These are phyloP conservation scores for Populus euphratica DNA, from an alignment of 345 rosid genomes.

Conservation along the genomic window DNA sequence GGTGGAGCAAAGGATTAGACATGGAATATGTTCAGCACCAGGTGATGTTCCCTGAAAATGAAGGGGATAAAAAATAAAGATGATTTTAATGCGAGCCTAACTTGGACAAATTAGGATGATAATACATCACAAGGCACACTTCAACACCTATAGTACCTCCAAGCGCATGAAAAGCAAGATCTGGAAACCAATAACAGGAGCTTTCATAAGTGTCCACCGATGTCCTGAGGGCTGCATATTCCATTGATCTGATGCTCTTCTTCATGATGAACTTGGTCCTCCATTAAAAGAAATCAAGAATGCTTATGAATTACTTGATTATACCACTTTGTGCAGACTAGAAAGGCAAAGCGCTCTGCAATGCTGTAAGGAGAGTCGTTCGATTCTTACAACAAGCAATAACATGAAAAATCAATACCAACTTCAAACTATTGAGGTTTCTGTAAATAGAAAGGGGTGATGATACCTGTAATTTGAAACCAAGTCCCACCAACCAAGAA, in stretches of 20 bases:
- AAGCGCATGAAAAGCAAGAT: slow-evolving; percentile 80
- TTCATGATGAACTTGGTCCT: slow-evolving; percentile 62
- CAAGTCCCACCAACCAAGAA: slow-evolving; percentile 95
- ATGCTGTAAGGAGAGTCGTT: slow-evolving; percentile 44
- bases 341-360: slow-evolving; percentile 93
- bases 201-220: slow-evolving; percentile 91
- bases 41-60: slow-evolving; percentile 69
- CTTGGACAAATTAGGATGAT: background rate
- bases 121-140: slow-evolving; percentile 1
- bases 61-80: background rate
- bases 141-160: slow-evolving; percentile 50
- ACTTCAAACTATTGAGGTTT: background rate
- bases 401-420: background rate
- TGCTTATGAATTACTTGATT: slow-evolving; percentile 83
- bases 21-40: slow-evolving; percentile 57
- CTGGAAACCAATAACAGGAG: slow-evolving; percentile 66
- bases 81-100: slow-evolving; percentile 2
- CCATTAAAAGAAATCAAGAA: slow-evolving; percentile 28
- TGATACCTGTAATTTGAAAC: slow-evolving; percentile 78
- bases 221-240: slow-evolving; percentile 67
- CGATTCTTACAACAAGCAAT: slow-evolving; percentile 9
- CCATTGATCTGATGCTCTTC: slow-evolving; percentile 45
- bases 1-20: slow-evolving; percentile 60
- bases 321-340: slow-evolving; percentile 82
- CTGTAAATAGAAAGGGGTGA: slow-evolving; percentile 7